Conservation (phyloP, 352 stramenopile genomes). For the Elongisporangium prolatum region DNA sequence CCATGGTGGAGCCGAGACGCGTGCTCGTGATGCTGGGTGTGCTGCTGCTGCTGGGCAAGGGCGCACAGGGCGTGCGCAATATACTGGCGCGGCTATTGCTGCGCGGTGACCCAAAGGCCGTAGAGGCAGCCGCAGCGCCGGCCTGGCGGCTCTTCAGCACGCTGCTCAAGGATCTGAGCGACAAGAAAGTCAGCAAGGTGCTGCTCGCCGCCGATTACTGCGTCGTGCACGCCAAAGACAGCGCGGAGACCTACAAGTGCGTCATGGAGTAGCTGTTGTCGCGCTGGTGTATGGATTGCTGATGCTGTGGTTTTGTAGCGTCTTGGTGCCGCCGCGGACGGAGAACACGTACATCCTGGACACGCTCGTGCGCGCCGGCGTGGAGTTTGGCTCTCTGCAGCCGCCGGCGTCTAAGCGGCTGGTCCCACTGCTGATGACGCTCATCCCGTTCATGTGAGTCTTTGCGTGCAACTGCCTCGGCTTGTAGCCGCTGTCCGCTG, state of each 20-base stretch:
- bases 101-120: slow-evolving; percentile 10
- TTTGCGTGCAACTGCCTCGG: background rate
- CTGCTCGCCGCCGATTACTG: slow-evolving; percentile 54
- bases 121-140: slow-evolving; percentile 8
- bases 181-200: slow-evolving; percentile 53
- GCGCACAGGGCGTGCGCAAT: slow-evolving; percentile 21
- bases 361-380: slow-evolving; percentile 44
- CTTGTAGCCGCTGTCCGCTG: background rate
- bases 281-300: slow-evolving; percentile 1
- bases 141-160: slow-evolving; percentile 65
- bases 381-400: slow-evolving; percentile 63
- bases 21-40: slow-evolving; percentile 33
- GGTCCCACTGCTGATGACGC: slow-evolving; percentile 50
- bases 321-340: slow-evolving; percentile 68
- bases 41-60: slow-evolving; percentile 35
- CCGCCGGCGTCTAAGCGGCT: slow-evolving; percentile 41
- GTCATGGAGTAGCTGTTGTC: slow-evolving; percentile 4
- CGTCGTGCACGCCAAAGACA: slow-evolving; percentile 45
- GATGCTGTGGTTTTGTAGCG: slow-evolving; percentile 23
- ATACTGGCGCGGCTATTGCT: slow-evolving; percentile 14
- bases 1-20: slow-evolving; percentile 23
- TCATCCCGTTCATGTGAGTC: slow-evolving; percentile 69
- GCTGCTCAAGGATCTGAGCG: slow-evolving; percentile 51
- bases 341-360: slow-evolving; percentile 70
- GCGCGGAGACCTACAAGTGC: slow-evolving; percentile 50